These are phyloP conservation scores for Teunomyces pallodes DNA, from an alignment of 805 yeast genomes.

Conservation along the genomic window DNA sequence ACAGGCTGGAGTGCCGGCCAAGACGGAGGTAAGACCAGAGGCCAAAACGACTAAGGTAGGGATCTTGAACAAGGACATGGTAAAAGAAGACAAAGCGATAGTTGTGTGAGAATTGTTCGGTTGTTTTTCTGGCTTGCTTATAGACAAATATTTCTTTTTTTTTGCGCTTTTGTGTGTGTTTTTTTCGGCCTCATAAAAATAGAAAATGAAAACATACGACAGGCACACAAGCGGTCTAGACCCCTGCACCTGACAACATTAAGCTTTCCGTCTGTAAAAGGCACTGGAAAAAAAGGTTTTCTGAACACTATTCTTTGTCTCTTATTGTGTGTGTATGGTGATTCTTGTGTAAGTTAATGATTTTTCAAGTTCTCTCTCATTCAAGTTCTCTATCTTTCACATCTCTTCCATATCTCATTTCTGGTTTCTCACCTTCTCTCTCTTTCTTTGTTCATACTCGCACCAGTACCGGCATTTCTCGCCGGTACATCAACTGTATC, in stretches of 20 bases:
- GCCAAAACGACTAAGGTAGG: slow-evolving; percentile 34
- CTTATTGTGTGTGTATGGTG: too few species aligned
- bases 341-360: too few species aligned
- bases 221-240: neutral
- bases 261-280: too few species aligned
- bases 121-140: neutral
- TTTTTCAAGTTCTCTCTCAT: too few species aligned
- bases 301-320: too few species aligned
- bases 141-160: slow-evolving; percentile 1
- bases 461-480: slow-evolving; percentile 33
- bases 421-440: neutral
- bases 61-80: slow-evolving; percentile 15
- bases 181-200: neutral
- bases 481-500: slow-evolving; percentile 44
- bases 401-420: neutral
- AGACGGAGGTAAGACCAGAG: slow-evolving; percentile 38
- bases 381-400: neutral
- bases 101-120: slow-evolving; percentile 5
- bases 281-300: too few species aligned
- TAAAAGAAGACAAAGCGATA: slow-evolving; percentile 7
- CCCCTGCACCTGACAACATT: neutral
- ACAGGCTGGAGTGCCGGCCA: slow-evolving; percentile 86
- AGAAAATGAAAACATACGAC: slow-evolving; percentile 2
- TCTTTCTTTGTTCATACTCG: slow-evolving; percentile 1
- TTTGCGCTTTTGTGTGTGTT: neutral